Base-by-base conservation (phyloP, 176 grass and related monocot genomes). In the Carex myosuroides region DNA sequence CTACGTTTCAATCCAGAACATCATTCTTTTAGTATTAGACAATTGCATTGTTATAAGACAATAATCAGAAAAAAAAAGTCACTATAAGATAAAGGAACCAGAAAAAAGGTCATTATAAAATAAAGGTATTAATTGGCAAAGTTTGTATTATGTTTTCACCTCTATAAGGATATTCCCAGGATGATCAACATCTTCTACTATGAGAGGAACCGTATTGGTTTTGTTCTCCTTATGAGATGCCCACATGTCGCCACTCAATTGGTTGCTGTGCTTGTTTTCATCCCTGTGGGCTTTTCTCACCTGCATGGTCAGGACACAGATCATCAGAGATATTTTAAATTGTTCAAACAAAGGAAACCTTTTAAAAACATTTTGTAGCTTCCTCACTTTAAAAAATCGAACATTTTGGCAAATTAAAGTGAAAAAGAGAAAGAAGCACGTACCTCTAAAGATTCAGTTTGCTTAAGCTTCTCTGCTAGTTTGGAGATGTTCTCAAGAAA, bases 121-220 rank as follows among this genome's bases (percentile, higher is more conserved):
- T 22, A 41, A 37, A 32, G 11, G 32, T 9, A 44, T 44, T 6
- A 8, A 29, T 29, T 29, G 29, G 7, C 42, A 44, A 44, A 8
- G 8, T 44, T 44, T 44, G 42, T 6, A 44, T 44, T 1, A 9
- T 8, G 13, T 14, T 75, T 13, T 54, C 88, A 89, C 94, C 90
- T 97, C 90, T 33, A 94, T 87, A 57, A 97, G 88, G 76, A 97
- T 86, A 79, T 92, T 87, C 4, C 87, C 90, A 78, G 90, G 88
- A 33, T 88, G 70, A 82, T 94, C 83, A 22, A 97, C 85, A 75
- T 89, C 77, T 91, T 97, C 85, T 79, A 94, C 87, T 83, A 88
- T 92, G 29, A 94, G 53, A 39, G 94, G 92, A 60, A 79, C 82
- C 42, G 35, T 77, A 48, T 89, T 79, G 70, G 81, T 8, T 72